These are phyloP conservation scores for Gastrolobium villosum DNA, from an alignment of 306 rosid genomes.

Conservation along the genomic window DNA sequence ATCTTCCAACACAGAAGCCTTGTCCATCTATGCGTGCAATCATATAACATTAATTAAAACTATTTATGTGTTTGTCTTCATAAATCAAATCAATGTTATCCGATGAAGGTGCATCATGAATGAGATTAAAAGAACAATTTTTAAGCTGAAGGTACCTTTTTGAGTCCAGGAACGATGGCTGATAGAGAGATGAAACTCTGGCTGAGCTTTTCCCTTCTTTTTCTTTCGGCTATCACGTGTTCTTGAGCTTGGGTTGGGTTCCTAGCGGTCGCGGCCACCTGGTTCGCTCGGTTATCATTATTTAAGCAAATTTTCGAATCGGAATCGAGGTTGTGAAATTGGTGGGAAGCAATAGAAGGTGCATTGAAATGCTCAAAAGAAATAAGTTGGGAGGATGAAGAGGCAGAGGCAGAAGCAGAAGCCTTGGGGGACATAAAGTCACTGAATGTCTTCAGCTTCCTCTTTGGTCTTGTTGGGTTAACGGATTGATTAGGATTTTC, in stretches of 20 bases:
- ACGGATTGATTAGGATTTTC: conserved; percentile 27
- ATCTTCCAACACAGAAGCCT: conserved; percentile 89
- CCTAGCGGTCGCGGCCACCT: conserved; percentile 22
- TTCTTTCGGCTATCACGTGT: conserved; percentile 84
- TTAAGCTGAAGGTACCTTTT: conserved; percentile 62
- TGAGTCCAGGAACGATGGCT: conserved; percentile 85
- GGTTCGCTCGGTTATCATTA: conserved; percentile 39
- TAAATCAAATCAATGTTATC: background rate
- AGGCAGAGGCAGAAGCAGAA: background rate
- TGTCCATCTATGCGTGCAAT: conserved; percentile 71
- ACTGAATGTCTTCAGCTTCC: conserved; percentile 49
- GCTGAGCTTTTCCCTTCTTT: conserved; percentile 87
- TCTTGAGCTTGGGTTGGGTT: conserved; percentile 66
- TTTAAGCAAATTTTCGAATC: conserved; percentile 34
- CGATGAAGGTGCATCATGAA: background rate
- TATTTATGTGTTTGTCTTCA: background rate
- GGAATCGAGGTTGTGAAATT: conserved; percentile 35
- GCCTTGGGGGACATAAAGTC: conserved; percentile 35
- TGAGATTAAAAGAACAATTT: background rate
- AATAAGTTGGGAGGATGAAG: conserved; percentile 67
- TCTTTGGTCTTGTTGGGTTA: conserved; percentile 33
- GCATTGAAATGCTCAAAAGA: conserved; percentile 62
- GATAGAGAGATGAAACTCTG: conserved; percentile 85
- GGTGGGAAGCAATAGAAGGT: conserved; percentile 33
- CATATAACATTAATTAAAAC: background rate